Evolutionary conservation across 1,139 yeast species (phyloP).

Genomic region (Saccharomycopsis hybrid): DNA sequence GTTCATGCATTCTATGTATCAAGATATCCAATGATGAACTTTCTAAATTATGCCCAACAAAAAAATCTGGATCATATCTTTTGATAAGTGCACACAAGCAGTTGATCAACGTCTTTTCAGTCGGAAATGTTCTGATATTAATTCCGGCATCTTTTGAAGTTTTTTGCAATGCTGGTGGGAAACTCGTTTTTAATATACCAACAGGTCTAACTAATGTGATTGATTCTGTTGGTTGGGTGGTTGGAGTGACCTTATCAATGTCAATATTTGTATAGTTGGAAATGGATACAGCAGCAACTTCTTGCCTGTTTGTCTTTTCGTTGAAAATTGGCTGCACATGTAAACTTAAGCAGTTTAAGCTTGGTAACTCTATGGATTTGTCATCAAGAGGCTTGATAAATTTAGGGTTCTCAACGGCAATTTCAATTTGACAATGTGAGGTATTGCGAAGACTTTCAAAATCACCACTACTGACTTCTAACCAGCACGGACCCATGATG

Average conservation of each 20-base stretch:
- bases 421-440: conserved; percentile 79
- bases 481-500: conserved; percentile 98
- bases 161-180: conserved; percentile 70
- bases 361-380: conserved; percentile 39
- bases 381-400: conserved; percentile 47
- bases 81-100: conserved; percentile 70
- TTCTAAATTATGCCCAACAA: conserved; percentile 83
- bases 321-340: conserved; percentile 79
- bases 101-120: conserved; percentile 67
- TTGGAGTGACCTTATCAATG: conserved; percentile 66
- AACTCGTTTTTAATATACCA: conserved; percentile 41
- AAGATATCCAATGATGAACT: conserved; percentile 72
- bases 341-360: conserved; percentile 66
- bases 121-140: conserved; percentile 51
- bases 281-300: conserved; percentile 74
- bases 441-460: conserved; percentile 55
- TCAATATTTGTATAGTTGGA: conserved; percentile 62
- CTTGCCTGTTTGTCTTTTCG: conserved; percentile 67
- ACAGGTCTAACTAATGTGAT: conserved; percentile 75
- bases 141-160: conserved; percentile 47
- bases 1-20: conserved; percentile 73
- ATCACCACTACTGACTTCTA: conserved; percentile 60
- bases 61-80: conserved; percentile 79
- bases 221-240: conserved; percentile 47
- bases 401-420: conserved; percentile 47